Base-by-base conservation (phyloP, 305 asterid genomes). In the Plantago rigida region DNA sequence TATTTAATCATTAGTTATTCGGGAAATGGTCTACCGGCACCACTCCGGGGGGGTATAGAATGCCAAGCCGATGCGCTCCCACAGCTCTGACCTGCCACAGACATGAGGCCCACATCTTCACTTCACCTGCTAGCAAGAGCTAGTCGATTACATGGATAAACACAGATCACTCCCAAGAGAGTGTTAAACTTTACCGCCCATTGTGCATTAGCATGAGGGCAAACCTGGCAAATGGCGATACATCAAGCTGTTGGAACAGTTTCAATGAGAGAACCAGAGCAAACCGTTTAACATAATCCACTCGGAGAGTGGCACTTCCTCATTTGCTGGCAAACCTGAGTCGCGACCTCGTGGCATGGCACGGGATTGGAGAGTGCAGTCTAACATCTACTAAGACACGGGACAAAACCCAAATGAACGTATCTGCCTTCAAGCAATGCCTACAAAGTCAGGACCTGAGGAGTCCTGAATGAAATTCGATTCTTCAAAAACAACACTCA, bases 31-130 rank as follows among this genome's bases (percentile, higher is more conserved):
- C 97, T 39, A 79, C 76, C 17, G 60, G 77, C 56, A 24, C 81
- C 63, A 53, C 68, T 56, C 96, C 95, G 0, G 96, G 97, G 26
- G 94, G 97, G 63, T 1, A 90, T 87, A 96, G 97, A 90, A 69
- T 90, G 95, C 9, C 97, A 87, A 65, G 96, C 97, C 0, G 73
- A 83, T 12, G 87, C 96, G 3, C 77, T 90, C 59, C 89, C 87
- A 75, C 77, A 4, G 82, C 91, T 19, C 79, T 90, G 15, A 82
- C 95, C 0, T 80, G 60, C 3, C 84, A 96, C 3, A 91, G 97
- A 0, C 97, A 90, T 44, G 69, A 57, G 19, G 81, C 85, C 1
- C 97, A 90, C 63, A 67, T 90, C 47, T 87, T 87, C 68, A 90
- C 95, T 5, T 87, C 97, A 36, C 96, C 95, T 5, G 14, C 12